Conservation (phyloP, 371 early-diverging fungal genomes). For the Mucor circinelloides region DNA sequence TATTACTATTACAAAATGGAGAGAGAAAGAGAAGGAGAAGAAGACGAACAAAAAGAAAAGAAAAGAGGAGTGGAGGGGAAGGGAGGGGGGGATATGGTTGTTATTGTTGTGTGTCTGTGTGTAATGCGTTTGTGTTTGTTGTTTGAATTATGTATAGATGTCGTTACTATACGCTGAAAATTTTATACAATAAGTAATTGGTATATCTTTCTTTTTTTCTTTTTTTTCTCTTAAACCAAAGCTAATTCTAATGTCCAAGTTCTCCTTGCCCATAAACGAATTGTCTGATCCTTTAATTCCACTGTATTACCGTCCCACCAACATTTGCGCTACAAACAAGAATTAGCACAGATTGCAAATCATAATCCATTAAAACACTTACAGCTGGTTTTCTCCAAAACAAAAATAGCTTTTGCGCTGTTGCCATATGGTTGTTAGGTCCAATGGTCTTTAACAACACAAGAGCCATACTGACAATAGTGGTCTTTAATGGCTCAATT, state of each 20-base stretch:
- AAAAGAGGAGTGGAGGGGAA: not conserved
- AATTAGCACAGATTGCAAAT: not conserved
- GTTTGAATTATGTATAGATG: not conserved
- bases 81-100: not conserved
- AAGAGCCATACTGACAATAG: conserved; percentile 71
- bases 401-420: conserved; percentile 78
- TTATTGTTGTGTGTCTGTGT: not conserved
- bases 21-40: not conserved
- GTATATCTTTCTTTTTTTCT: not conserved
- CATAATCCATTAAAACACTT: conserved; percentile 17
- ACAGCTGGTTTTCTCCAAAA: conserved; percentile 89
- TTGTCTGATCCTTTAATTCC: conserved; percentile 60
- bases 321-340: conserved; percentile 27
- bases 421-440: conserved; percentile 75
- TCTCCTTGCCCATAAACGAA: conserved; percentile 81
- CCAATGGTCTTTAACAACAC: conserved; percentile 75
- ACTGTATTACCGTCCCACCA: conserved; percentile 85
- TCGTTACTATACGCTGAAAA: not conserved
- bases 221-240: conserved; percentile 55
- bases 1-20: conserved; percentile 8
- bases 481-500: conserved; percentile 69
- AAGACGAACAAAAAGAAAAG: not conserved
- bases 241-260: conserved; percentile 87
- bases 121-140: conserved; percentile 3
- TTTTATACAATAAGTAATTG: not conserved